Conservation (phyloP, 176 grass and related monocot genomes). For the maize (Zea mays) region DNA sequence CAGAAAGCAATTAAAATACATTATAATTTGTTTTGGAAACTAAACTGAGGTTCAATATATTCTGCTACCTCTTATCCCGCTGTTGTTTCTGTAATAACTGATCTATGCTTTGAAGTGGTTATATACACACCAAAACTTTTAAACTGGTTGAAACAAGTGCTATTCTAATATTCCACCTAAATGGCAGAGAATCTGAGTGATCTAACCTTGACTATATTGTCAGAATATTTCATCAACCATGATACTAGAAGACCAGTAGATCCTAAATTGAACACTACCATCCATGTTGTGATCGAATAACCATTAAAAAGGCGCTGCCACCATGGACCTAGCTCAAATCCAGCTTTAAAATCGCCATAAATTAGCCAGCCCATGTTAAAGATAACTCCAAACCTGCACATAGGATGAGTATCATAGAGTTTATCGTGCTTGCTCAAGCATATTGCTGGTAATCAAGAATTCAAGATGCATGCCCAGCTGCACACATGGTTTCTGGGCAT, state of each 20-base stretch:
- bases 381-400: constrained; percentile 71
- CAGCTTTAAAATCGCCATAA: constrained; percentile 79
- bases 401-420: constrained; percentile 36
- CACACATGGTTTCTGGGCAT: background rate
- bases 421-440: constrained; percentile 12
- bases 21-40: background rate
- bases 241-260: constrained; percentile 93
- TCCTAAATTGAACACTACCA: constrained; percentile 94
- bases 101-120: background rate
- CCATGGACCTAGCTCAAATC: constrained; percentile 86
- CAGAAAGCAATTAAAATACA: background rate
- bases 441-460: background rate
- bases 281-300: constrained; percentile 85
- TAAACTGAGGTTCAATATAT: background rate
- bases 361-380: constrained; percentile 94
- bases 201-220: constrained; percentile 94
- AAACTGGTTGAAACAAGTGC: background rate
- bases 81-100: constrained; percentile 18
- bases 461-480: background rate
- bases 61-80: background rate
- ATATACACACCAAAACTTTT: background rate
- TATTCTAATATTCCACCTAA: background rate
- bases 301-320: constrained; percentile 82
- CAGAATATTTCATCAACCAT: constrained; percentile 98
- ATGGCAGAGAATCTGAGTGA: background rate